Base-by-base conservation (phyloP, 371 early-diverging fungal species). In the Saksenaea vasiformis region DNA sequence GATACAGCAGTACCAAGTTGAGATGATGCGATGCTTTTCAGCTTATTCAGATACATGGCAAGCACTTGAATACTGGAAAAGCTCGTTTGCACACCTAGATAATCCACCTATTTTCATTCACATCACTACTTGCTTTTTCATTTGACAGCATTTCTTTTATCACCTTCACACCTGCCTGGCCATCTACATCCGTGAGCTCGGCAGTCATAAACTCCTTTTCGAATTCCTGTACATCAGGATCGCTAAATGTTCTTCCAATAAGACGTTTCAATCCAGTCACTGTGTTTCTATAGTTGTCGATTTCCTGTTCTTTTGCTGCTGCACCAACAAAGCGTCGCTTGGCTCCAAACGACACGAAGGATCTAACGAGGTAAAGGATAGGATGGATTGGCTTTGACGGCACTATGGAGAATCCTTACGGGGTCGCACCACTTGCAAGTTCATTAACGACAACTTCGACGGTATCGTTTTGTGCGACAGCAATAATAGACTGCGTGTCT, bases 401-500 rank as follows among this genome's bases (percentile, higher is more conserved):
- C 31, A 7, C 31, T 2, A 31, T 31, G 31, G 4, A 31, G 31
- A 31, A 31, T 26, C 85, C 91, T 85, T 87, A 94, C 88, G 98
- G 98, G 26, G 98, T 97, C 51, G 93, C 91, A 64, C 98, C 85
- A 87, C 96, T 96, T 41, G 95, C 95, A 26, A 94, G 95, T 79
- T 97, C 98, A 83, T 98, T 98, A 76, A 87, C 85, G 70, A 98
- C 91, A 66, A 98, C 94, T 77, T 98, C 98, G 72, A 98, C 95
- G 74, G 97, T 97, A 71, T 97, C 90, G 86, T 97, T 97, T 75
- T 98, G 84, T 51, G 97, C 98, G 53, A 97, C 96, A 62, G 98
- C 97, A 67, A 98, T 93, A 65, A 95, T 90, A 67, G 96, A 91
- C 76, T 95, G 92, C 69, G 95, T 83, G 83, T 91, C 96, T 66